A percentile compares a stretch with the other conserved stretches of the same genome.
Conservation (phyloP, 1,139 yeast genomes). For the Suhomyces coccinellae region DNA sequence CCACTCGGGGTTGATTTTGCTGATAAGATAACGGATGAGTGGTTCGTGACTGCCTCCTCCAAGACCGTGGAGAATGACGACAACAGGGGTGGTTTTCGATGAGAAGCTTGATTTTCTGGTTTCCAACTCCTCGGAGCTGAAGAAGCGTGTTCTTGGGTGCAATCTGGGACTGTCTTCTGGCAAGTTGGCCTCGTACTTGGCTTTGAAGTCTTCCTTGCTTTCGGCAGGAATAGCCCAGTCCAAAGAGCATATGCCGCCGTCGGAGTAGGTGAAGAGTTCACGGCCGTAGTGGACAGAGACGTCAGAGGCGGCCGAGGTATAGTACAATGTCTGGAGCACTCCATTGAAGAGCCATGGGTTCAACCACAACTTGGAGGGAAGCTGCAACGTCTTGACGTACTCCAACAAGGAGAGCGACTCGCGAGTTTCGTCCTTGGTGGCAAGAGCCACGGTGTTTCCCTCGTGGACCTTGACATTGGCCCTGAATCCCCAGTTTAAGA, state of each 20-base stretch:
- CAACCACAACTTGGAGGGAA: conserved; percentile 46
- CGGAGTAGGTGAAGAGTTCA: conserved; percentile 58
- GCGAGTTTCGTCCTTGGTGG: conserved; percentile 18
- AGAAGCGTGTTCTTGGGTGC: conserved; percentile 77
- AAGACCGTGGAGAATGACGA: conserved; percentile 77
- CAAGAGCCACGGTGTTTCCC: conserved; percentile 22
- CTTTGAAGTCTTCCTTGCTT: conserved; percentile 47
- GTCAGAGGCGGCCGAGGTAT: conserved; percentile 51
- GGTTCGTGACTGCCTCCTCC: conserved; percentile 94
- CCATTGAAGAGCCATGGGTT: conserved; percentile 73
- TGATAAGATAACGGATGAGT: conserved; percentile 67
- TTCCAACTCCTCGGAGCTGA: conserved; percentile 43
- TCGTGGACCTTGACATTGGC: conserved; percentile 35
- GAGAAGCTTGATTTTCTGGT: conserved; percentile 16
- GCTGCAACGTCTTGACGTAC: conserved; percentile 26
- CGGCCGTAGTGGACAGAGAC: conserved; percentile 76
- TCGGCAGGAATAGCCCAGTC: conserved; percentile 71
- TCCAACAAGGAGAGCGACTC: conserved; percentile 18
- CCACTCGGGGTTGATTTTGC: conserved; percentile 30
- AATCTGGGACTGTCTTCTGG: conserved; percentile 71
- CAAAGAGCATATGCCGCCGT: conserved; percentile 70
- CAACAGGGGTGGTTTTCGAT: conserved; percentile 51
- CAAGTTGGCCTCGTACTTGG: conserved; percentile 52
- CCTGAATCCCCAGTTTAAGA: conserved; percentile 42
- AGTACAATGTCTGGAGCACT: conserved; percentile 69